Evolutionary conservation across 352 stramenopile species (phyloP).

Genomic region (Phytophthora aleatoria): DNA sequence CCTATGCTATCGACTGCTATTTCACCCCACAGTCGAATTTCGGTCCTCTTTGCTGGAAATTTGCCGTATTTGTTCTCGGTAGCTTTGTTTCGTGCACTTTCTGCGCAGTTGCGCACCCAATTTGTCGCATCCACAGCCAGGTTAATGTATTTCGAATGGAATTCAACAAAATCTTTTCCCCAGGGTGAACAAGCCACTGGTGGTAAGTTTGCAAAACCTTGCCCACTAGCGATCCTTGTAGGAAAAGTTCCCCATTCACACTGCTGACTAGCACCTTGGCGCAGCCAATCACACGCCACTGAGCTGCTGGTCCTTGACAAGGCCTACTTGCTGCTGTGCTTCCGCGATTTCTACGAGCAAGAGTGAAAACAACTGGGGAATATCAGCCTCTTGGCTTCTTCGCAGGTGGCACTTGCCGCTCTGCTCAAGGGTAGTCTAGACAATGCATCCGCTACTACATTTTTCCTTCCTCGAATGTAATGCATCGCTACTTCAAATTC

Average conservation of each 20-base stretch:
- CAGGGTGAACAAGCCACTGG: not conserved
- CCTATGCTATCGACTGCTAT: constrained; percentile 3
- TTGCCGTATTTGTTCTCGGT: not conserved
- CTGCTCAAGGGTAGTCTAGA: not conserved
- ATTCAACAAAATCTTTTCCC: not conserved
- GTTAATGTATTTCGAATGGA: not conserved
- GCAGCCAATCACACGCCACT: constrained; percentile 1
- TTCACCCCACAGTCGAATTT: not conserved
- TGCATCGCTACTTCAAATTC: not conserved
- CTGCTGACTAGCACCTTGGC: constrained; percentile 7
- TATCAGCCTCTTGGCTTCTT: not conserved
- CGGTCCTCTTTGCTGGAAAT: not conserved
- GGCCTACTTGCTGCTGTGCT: not conserved
- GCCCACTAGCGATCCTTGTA: constrained; percentile 30
- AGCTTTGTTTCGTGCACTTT: not conserved
- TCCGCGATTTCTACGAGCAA: constrained; percentile 1
- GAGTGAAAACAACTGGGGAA: not conserved
- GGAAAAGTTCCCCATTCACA: not conserved
- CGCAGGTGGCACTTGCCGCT: not conserved
- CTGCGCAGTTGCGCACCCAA: not conserved
- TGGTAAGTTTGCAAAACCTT: constrained; percentile 1
- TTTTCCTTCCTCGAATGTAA: not conserved
- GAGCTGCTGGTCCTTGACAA: not conserved
- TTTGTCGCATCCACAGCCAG: not conserved
- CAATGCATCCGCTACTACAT: not conserved